Percentiles rank a stretch among this genome's conserved stretches.
Evolutionary conservation across 768 basidiomycete species (phyloP).

Genomic region (Myochromella boudieri): DNA sequence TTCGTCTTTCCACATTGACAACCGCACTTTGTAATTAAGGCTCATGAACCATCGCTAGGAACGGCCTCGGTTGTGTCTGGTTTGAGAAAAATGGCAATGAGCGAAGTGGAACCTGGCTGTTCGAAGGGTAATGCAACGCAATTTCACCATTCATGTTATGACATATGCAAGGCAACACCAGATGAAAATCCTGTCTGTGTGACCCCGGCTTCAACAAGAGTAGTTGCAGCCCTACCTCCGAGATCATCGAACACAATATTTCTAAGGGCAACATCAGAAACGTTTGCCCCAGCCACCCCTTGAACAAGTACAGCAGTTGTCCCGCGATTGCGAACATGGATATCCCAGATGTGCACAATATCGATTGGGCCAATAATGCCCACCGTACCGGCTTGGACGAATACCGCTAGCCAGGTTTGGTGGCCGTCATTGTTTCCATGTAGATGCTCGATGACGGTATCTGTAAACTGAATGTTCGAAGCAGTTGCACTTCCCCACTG

Average conservation of each 20-base stretch:
- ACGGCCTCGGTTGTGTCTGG: no score
- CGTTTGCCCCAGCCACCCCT: not conserved
- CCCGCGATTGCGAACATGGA: conserved; percentile 1
- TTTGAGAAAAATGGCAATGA: no score
- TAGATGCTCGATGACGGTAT: conserved; percentile 4
- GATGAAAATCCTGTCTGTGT: not conserved
- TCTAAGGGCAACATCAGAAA: conserved; percentile 2
- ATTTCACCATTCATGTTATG: no score
- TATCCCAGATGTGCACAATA: not conserved
- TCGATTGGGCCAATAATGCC: conserved; percentile 3
- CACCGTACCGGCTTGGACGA: conserved; percentile 1
- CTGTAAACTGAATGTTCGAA: conserved; percentile 1
- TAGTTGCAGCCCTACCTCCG: not conserved
- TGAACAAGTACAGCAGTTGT: conserved; percentile 1
- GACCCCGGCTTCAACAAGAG: conserved; percentile 1
- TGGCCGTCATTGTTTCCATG: conserved; percentile 17
- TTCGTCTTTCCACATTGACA: no score
- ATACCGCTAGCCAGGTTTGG: conserved; percentile 6
- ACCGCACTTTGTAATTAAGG: no score
- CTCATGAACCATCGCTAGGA: no score
- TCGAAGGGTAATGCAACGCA: no score
- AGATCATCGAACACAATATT: conserved; percentile 6
- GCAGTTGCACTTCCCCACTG: conserved; percentile 4
- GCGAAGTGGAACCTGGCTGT: no score
- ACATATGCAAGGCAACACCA: no score